A percentile compares a stretch with the other conserved stretches of the same genome.
phyloP scores from a whole-genome alignment of 1,284 basidiomycete species.

The Coriolopsis trogii region DNA sequence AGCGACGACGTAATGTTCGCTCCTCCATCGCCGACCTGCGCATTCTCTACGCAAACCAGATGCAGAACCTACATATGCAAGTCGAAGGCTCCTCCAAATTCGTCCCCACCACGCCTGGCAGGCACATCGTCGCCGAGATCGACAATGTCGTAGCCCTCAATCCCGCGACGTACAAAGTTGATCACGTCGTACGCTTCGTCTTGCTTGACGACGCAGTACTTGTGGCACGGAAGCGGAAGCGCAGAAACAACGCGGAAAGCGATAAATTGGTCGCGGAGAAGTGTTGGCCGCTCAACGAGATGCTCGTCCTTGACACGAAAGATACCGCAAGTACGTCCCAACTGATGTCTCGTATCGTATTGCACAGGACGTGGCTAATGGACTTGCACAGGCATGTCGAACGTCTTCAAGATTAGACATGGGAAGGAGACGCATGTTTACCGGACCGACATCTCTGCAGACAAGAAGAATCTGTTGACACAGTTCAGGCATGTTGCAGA shows the following conservation, averaged over 20 bases:
- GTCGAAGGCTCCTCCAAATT: constrained; percentile 98
- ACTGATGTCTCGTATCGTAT: background rate
- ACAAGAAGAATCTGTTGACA: constrained; percentile 85
- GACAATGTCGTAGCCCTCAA: constrained; percentile 88
- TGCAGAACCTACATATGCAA: constrained; percentile 87
- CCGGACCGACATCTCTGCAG: constrained; percentile 77
- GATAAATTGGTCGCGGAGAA: constrained; percentile 87
- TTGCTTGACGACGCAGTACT: constrained; percentile 91
- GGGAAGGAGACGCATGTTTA: constrained; percentile 95
- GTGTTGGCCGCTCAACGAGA: constrained; percentile 92
- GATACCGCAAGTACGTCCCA: constrained; percentile 81
- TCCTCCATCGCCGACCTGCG: constrained; percentile 93
- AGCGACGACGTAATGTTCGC: constrained; percentile 71
- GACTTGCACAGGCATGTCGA: constrained; percentile 74
- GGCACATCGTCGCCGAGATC: constrained; percentile 90
- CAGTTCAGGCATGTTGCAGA: constrained; percentile 93
- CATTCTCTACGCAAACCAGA: constrained; percentile 92
- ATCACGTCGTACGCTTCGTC: constrained; percentile 87
- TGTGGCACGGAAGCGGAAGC: constrained; percentile 70
- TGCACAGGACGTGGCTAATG: background rate
- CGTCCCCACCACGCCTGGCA: constrained; percentile 85
- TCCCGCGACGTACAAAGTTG: constrained; percentile 93
- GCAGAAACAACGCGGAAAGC: constrained; percentile 48
- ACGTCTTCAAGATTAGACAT: constrained; percentile 94
- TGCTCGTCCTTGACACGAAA: constrained; percentile 93